phyloP scores from a whole-genome alignment of 2,329 filamentous ascomycete species.

The Nemania diffusa region DNA sequence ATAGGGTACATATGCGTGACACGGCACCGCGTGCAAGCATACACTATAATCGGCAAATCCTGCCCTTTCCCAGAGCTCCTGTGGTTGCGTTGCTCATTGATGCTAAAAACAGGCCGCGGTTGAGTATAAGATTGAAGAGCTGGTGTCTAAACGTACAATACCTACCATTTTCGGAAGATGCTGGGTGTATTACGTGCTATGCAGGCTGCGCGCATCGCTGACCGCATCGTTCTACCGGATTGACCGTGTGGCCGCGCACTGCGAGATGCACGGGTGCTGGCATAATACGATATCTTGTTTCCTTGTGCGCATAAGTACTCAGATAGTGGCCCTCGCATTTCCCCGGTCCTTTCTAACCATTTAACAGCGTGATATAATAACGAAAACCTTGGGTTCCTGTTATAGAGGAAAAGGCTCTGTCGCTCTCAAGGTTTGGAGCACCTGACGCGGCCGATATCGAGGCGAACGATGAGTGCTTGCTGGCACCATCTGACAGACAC shows the following conservation, averaged over 20 bases:
- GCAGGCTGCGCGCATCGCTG: slow-evolving; percentile 34
- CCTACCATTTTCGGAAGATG: slow-evolving; percentile 15
- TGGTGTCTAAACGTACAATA: not conserved
- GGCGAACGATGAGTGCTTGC: slow-evolving; percentile 1
- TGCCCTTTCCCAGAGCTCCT: slow-evolving; percentile 7
- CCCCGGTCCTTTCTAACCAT: slow-evolving; percentile 16
- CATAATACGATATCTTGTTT: slow-evolving; percentile 42
- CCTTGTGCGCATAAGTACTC: slow-evolving; percentile 11
- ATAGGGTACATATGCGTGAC: not conserved
- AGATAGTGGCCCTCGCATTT: slow-evolving; percentile 23
- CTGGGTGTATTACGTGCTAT: slow-evolving; percentile 6
- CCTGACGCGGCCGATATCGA: slow-evolving; percentile 22
- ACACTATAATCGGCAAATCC: slow-evolving; percentile 8
- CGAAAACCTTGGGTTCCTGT: not conserved
- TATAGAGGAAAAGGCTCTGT: not conserved
- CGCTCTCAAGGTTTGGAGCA: slow-evolving; percentile 1
- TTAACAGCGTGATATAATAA: not conserved
- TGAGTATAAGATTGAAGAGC: slow-evolving; percentile 1
- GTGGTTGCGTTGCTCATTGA: not conserved
- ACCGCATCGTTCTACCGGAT: slow-evolving; percentile 42
- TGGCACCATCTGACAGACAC: slow-evolving; percentile 17
- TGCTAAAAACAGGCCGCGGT: not conserved
- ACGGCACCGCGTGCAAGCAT: not conserved
- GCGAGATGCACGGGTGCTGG: slow-evolving; percentile 41
- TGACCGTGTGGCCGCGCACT: slow-evolving; percentile 35